These are phyloP conservation scores for Cryptococcus floricola DNA, from an alignment of 1,284 basidiomycete genomes.

Conservation along the genomic window DNA sequence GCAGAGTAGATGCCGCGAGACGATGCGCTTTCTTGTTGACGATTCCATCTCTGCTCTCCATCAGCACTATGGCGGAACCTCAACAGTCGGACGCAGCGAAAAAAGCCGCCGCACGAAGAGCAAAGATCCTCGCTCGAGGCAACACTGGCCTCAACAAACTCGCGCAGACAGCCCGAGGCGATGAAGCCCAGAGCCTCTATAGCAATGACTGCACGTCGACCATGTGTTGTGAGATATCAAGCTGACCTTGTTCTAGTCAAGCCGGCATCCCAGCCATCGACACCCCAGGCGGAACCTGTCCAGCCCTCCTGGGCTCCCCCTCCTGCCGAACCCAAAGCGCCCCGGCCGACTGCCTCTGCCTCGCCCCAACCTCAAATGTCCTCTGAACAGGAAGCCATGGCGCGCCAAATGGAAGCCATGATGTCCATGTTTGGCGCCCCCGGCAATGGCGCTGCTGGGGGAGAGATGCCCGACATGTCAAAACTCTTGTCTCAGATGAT, in stretches of 20 bases:
- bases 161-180: constrained; percentile 45
- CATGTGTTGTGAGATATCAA: background rate
- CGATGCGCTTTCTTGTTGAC: no score
- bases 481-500: constrained; percentile 33
- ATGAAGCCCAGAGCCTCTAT: constrained; percentile 43
- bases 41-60: background rate
- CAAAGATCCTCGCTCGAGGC: constrained; percentile 49
- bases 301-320: constrained; percentile 24
- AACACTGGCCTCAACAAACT: constrained; percentile 45
- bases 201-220: constrained; percentile 23
- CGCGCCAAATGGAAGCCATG: constrained; percentile 35
- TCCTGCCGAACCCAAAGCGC: background rate
- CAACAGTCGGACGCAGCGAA: constrained; percentile 34
- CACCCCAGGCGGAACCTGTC: background rate
- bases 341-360: constrained; percentile 2
- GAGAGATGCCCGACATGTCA: constrained; percentile 30
- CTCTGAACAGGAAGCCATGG: constrained; percentile 31
- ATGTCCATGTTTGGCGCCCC: constrained; percentile 40
- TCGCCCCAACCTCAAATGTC: constrained; percentile 8
- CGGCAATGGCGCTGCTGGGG: constrained; percentile 9
- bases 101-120: constrained; percentile 48
- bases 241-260: background rate
- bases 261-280: background rate
- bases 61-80: constrained; percentile 25
- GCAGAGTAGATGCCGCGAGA: no score